A percentile compares a stretch with the other conserved stretches of the same genome.
phyloP scores from a whole-genome alignment of 257 asterid species.

The Echites panduratus region DNA sequence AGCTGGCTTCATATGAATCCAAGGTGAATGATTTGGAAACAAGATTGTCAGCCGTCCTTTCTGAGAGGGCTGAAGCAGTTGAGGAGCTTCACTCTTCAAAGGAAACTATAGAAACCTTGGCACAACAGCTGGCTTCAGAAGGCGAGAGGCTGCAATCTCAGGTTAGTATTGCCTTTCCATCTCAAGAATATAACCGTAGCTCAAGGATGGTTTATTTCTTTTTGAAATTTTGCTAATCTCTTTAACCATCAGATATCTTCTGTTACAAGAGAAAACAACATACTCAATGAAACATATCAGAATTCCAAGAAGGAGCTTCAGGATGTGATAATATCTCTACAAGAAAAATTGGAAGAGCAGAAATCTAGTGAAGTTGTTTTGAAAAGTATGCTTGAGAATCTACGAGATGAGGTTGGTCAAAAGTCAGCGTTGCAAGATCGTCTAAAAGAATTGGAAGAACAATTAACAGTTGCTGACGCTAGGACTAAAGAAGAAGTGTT shows the following conservation, averaged over 20 bases:
- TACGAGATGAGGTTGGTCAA: constrained; percentile 43
- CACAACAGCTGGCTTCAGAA: constrained; percentile 50
- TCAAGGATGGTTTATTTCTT: neutral
- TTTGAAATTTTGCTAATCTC: constrained; percentile 6
- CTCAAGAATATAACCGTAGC: neutral
- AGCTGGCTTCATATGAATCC: constrained; percentile 46
- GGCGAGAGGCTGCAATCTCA: constrained; percentile 69
- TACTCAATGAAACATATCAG: constrained; percentile 58
- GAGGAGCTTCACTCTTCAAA: constrained; percentile 38
- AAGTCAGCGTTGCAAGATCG: constrained; percentile 49
- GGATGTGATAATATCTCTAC: constrained; percentile 47
- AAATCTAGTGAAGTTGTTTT: constrained; percentile 47
- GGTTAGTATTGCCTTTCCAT: constrained; percentile 33
- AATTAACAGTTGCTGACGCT: constrained; percentile 46
- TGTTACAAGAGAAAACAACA: constrained; percentile 59
- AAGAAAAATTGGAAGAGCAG: constrained; percentile 69
- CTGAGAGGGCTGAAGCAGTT: constrained; percentile 41
- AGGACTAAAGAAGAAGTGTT: constrained; percentile 30
- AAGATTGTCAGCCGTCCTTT: constrained; percentile 32
- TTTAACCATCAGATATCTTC: constrained; percentile 55
- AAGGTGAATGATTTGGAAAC: constrained; percentile 42
- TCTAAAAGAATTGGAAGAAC: constrained; percentile 57
- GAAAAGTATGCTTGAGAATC: constrained; percentile 52
- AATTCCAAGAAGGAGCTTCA: constrained; percentile 72
- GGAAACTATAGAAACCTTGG: constrained; percentile 52